These are phyloP conservation scores for Puccinia triticina DNA, from an alignment of 1,284 basidiomycete species.

Conservation along the genomic window DNA sequence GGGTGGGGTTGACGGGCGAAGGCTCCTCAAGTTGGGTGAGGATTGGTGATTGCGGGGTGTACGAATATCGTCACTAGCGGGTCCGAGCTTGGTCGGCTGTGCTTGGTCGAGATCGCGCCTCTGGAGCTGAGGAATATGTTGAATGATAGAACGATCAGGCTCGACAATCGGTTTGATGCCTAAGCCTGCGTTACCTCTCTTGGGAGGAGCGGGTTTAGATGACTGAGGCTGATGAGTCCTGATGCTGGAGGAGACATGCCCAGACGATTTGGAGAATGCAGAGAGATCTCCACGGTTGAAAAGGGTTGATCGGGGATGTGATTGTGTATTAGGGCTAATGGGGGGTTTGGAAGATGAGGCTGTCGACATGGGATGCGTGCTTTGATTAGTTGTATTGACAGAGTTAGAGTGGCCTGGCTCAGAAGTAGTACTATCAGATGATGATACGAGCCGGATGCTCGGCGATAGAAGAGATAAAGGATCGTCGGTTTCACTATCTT, in stretches of 20 bases:
- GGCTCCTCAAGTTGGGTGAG: conserved; percentile 21
- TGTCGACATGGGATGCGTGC: background rate
- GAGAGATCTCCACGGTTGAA: conserved; percentile 7
- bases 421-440: background rate
- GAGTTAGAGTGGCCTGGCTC: background rate
- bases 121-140: conserved; percentile 15
- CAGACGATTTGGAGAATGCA: conserved; percentile 11
- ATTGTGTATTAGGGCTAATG: background rate
- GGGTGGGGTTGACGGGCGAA: conserved; percentile 9
- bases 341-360: background rate
- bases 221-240: background rate
- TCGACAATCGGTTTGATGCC: conserved; percentile 7
- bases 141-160: background rate
- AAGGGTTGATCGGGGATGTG: background rate
- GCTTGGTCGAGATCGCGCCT: conserved; percentile 6
- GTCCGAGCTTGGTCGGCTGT: background rate
- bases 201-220: background rate
- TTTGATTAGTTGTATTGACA: background rate
- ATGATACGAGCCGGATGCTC: conserved; percentile 24
- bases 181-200: background rate
- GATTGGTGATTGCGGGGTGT: conserved; percentile 42
- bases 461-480: conserved; percentile 1
- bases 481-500: conserved; percentile 1
- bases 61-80: background rate
- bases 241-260: background rate